Conservation (phyloP, 2,329 filamentous ascomycete species). For the Clonostachys rhizophaga region DNA sequence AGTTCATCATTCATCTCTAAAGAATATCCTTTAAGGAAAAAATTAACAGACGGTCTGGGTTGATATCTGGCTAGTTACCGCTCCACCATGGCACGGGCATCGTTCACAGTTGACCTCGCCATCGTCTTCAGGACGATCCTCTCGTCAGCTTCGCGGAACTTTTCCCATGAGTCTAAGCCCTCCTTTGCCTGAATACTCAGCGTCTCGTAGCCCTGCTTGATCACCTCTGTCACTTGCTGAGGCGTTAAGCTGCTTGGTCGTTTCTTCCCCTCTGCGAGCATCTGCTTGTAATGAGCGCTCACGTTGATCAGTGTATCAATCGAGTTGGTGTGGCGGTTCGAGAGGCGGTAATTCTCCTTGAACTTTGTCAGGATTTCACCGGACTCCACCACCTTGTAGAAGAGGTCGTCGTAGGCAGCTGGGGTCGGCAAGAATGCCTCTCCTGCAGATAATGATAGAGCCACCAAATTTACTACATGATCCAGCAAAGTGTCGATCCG, state of each 20-base stretch:
- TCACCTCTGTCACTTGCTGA: slow-evolving; percentile 80
- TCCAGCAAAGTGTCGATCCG: slow-evolving; percentile 72
- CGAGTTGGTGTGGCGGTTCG: slow-evolving; percentile 57
- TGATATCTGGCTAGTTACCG: slow-evolving; percentile 7
- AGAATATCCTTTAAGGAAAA: no score
- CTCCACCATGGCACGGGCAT: slow-evolving; percentile 48
- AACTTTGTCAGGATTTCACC: slow-evolving; percentile 81
- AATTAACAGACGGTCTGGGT: no score
- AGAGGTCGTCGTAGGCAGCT: slow-evolving; percentile 88
- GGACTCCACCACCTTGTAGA: slow-evolving; percentile 96
- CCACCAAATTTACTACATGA: slow-evolving; percentile 75
- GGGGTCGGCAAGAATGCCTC: slow-evolving; percentile 88
- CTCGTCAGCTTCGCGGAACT: slow-evolving; percentile 82
- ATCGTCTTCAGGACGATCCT: slow-evolving; percentile 82
- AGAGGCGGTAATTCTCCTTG: slow-evolving; percentile 66
- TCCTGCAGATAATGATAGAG: slow-evolving; percentile 77
- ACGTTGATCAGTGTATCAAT: slow-evolving; percentile 84
- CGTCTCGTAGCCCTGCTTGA: slow-evolving; percentile 95
- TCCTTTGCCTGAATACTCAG: slow-evolving; percentile 87
- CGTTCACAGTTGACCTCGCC: slow-evolving; percentile 69
- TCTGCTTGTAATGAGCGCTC: slow-evolving; percentile 78
- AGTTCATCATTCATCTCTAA: no score
- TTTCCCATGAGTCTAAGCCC: slow-evolving; percentile 80
- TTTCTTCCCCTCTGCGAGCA: slow-evolving; percentile 58
- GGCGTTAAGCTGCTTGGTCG: slow-evolving; percentile 70